Percentiles rank a stretch among this genome's conserved stretches.
These are phyloP conservation scores for Globisporangium radiosum DNA, from an alignment of 352 stramenopile species.

Conservation along the genomic window DNA sequence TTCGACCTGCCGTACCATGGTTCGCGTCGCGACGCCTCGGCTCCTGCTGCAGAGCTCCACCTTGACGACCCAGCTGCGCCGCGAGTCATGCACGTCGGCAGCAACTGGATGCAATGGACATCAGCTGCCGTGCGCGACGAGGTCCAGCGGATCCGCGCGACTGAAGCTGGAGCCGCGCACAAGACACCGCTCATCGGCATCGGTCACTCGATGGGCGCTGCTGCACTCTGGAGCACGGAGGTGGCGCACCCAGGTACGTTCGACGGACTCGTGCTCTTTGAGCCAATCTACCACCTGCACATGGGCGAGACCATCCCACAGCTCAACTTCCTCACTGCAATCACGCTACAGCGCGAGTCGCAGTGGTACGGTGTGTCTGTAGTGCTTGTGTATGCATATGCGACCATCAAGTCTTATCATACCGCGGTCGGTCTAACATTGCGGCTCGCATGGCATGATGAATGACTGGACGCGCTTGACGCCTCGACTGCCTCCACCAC, in stretches of 20 bases:
- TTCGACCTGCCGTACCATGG: slow-evolving; percentile 57
- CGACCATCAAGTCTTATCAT: too few species aligned
- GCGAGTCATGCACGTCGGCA: slow-evolving; percentile 27
- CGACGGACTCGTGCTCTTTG: slow-evolving; percentile 38
- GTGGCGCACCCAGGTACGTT: slow-evolving; percentile 33
- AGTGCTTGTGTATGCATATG: not conserved
- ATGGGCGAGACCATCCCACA: not conserved
- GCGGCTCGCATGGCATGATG: too few species aligned
- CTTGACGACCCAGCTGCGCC: slow-evolving; percentile 16
- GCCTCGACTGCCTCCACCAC: not conserved
- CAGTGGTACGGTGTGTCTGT: not conserved
- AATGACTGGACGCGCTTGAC: too few species aligned
- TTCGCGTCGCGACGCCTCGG: slow-evolving; percentile 31
- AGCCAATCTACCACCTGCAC: slow-evolving; percentile 24
- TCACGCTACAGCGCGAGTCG: slow-evolving; percentile 29
- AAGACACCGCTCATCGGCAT: slow-evolving; percentile 33
- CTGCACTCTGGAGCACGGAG: slow-evolving; percentile 31
- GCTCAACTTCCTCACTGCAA: slow-evolving; percentile 25
- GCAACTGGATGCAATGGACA: slow-evolving; percentile 18
- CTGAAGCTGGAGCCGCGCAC: not conserved
- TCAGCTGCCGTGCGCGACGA: slow-evolving; percentile 22
- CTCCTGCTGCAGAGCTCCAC: slow-evolving; percentile 7
- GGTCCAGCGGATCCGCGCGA: slow-evolving; percentile 11
- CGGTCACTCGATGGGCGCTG: slow-evolving; percentile 42
- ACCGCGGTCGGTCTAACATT: too few species aligned